These are phyloP conservation scores for Cyclanthera cordifolia DNA, from an alignment of 306 rosid genomes.

Conservation along the genomic window DNA sequence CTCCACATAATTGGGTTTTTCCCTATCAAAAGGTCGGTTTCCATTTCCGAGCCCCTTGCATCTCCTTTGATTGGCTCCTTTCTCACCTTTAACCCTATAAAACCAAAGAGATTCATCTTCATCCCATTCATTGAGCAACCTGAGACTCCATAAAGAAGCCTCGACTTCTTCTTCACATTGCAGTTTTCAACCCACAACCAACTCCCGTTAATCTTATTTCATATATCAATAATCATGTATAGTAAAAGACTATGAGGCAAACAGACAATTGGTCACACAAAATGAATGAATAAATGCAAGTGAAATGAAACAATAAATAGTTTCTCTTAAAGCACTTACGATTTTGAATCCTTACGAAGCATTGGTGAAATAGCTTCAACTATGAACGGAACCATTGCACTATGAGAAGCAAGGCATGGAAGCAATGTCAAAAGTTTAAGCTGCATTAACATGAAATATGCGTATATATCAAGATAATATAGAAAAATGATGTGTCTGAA, in stretches of 20 bases:
- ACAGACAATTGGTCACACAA: neutral
- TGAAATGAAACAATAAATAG: conserved; percentile 2
- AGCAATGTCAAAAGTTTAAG: conserved; percentile 61
- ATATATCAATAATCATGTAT: neutral
- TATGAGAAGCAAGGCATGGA: conserved; percentile 81
- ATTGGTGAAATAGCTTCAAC: conserved; percentile 81
- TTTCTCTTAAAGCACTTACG: conserved; percentile 36
- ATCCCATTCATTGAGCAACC: too few relatives aligned
- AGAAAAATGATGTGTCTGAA: conserved; percentile 3
- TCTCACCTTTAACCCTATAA: too few relatives aligned
- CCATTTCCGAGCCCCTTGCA: too few relatives aligned
- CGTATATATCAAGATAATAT: neutral
- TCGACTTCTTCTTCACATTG: too few relatives aligned
- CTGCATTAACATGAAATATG: conserved; percentile 36
- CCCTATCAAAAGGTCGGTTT: too few relatives aligned
- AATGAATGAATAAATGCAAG: neutral
- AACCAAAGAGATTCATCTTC: too few relatives aligned
- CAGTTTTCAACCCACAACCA: too few relatives aligned
- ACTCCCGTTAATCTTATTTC: too few relatives aligned
- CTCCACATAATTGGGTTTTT: too few relatives aligned
- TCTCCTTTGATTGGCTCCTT: too few relatives aligned
- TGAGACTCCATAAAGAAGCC: too few relatives aligned
- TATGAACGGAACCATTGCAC: conserved; percentile 73
- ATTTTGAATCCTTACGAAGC: conserved; percentile 66
- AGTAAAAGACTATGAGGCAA: neutral